A percentile compares a stretch with the other conserved stretches of the same genome.
phyloP scores from a whole-genome alignment of 1,139 yeast genomes.

The Magnusiomyces paraingens region DNA sequence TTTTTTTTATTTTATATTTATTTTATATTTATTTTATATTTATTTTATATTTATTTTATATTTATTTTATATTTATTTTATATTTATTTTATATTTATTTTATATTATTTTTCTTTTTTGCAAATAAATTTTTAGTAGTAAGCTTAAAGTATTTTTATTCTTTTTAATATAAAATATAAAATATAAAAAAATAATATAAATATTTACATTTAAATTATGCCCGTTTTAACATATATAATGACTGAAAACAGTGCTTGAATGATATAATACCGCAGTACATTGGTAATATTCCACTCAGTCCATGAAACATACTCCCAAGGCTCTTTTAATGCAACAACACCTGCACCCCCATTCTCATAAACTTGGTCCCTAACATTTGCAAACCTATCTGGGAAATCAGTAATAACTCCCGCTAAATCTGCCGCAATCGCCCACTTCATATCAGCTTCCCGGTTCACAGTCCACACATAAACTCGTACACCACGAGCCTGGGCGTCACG shows the following conservation, averaged over 20 bases:
- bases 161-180: no score
- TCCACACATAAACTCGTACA: constrained; percentile 70
- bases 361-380: constrained; percentile 12
- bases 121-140: no score
- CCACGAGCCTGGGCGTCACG: constrained; percentile 38
- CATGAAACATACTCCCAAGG: background rate
- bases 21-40: background rate
- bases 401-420: constrained; percentile 55
- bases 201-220: background rate
- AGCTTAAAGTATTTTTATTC: no score
- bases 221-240: no score
- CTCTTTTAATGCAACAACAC: background rate
- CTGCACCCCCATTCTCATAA: background rate
- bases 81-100: no score
- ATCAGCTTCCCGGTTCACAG: constrained; percentile 49
- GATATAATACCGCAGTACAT: no score
- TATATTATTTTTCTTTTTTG: no score
- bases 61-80: no score
- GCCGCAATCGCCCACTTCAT: constrained; percentile 41
- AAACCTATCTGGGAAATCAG: constrained; percentile 48
- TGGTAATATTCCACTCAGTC: background rate
- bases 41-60: no score
- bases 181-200: background rate
- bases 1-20: background rate
- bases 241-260: no score